Evolutionary conservation across 768 basidiomycete species (phyloP).

Genomic region (Lactifluus hygrophoroides): DNA sequence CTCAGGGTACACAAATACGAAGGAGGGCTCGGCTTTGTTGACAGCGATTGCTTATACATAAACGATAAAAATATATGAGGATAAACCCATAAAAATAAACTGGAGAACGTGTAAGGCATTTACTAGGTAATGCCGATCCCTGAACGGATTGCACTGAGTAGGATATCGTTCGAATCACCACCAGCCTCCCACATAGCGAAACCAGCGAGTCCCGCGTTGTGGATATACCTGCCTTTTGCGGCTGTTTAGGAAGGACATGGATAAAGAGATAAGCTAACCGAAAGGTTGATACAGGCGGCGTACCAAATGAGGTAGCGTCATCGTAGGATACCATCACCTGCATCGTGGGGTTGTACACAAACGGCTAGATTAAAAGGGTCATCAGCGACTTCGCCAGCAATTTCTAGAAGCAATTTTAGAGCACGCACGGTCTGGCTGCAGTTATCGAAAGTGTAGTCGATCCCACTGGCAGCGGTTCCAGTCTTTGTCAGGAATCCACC

Average conservation of each 20-base stretch:
- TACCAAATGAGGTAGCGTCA: conserved; percentile 26
- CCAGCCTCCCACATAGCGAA: conserved; percentile 40
- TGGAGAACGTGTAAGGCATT: background rate
- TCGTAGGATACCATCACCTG: conserved; percentile 31
- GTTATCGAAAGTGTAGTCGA: conserved; percentile 36
- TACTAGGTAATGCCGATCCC: conserved; percentile 6
- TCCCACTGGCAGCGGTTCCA: conserved; percentile 37
- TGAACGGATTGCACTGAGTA: conserved; percentile 28
- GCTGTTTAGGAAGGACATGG: conserved; percentile 23
- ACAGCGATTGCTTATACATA: too few species aligned
- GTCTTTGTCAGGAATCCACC: conserved; percentile 41
- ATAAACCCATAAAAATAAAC: background rate
- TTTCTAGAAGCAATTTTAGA: background rate
- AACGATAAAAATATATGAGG: background rate
- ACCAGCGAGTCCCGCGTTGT: conserved; percentile 29
- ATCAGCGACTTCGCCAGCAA: background rate
- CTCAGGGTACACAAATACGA: background rate
- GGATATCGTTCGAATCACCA: conserved; percentile 33
- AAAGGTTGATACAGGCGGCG: background rate
- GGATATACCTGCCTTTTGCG: conserved; percentile 37
- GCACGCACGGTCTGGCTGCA: conserved; percentile 28
- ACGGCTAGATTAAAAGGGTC: background rate
- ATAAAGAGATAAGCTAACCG: background rate
- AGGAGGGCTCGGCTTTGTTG: background rate
- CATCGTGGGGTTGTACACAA: conserved; percentile 3